Evolutionary conservation across 2,329 filamentous ascomycete genomes (phyloP).

Genomic region (Conoideocrella luteorostrata): DNA sequence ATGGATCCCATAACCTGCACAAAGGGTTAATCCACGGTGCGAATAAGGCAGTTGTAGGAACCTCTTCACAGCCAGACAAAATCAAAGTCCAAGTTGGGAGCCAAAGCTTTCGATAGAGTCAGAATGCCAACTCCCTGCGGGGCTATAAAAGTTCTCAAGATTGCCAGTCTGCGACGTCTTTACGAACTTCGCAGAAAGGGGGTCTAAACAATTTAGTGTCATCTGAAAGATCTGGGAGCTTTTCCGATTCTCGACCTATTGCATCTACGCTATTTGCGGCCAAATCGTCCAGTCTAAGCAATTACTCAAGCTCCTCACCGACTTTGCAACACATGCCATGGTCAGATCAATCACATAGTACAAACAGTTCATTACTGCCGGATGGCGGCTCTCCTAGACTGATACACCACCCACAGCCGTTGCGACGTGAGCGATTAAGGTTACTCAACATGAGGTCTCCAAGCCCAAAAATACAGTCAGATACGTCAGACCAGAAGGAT

Average conservation of each 20-base stretch:
- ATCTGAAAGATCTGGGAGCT: neutral
- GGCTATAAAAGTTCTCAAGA: constrained; percentile 2
- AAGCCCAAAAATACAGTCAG: constrained; percentile 1
- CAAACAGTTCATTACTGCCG: constrained; percentile 6
- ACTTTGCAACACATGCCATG: constrained; percentile 3
- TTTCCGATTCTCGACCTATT: neutral
- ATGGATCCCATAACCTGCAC: constrained; percentile 1
- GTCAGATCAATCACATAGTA: constrained; percentile 10
- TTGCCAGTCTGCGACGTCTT: neutral
- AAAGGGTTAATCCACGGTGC: neutral
- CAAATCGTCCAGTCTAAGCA: constrained; percentile 8
- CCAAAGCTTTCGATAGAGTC: constrained; percentile 23
- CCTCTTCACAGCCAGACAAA: constrained; percentile 1
- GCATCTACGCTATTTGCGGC: neutral
- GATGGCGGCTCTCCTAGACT: constrained; percentile 1
- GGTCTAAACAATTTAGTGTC: neutral
- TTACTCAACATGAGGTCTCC: constrained; percentile 7
- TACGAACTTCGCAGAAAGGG: neutral
- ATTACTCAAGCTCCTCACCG: constrained; percentile 5
- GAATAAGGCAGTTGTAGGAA: neutral
- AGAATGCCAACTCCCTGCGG: constrained; percentile 10
- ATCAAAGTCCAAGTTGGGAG: constrained; percentile 23
- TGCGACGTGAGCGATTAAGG: constrained; percentile 5
- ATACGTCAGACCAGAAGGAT: constrained; percentile 4
- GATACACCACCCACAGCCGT: constrained; percentile 20